A percentile compares a stretch with the other conserved stretches of the same genome.
phyloP scores from a whole-genome alignment of 805 yeast genomes.

The Jamesozyma piceae region DNA sequence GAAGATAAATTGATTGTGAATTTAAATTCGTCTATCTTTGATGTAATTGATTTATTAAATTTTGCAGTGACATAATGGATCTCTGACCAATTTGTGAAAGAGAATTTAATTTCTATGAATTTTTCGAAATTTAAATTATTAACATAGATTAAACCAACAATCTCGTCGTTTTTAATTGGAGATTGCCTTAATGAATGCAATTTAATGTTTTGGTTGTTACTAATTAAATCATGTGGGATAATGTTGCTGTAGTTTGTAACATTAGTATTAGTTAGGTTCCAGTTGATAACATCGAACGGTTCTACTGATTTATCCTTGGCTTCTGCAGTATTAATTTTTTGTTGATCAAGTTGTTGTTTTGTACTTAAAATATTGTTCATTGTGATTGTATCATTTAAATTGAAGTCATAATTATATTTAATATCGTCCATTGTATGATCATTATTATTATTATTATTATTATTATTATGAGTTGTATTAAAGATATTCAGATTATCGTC shows the following conservation, averaged over 20 bases:
- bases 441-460: conserved; percentile 12
- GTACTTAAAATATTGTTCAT: background rate
- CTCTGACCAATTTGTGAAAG: conserved; percentile 28
- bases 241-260: background rate
- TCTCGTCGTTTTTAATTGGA: conserved; percentile 2
- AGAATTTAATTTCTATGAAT: conserved; percentile 26
- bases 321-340: background rate
- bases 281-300: conserved; percentile 4
- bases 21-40: conserved; percentile 24
- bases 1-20: conserved; percentile 25
- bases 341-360: background rate
- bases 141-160: conserved; percentile 23
- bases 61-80: conserved; percentile 26
- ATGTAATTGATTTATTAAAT: conserved; percentile 20
- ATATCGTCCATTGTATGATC: background rate
- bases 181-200: conserved; percentile 15
- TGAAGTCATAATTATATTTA: conserved; percentile 10
- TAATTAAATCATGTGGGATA: background rate
- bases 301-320: background rate
- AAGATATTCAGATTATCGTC: background rate
- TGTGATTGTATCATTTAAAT: conserved; percentile 10
- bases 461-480: too few species aligned
- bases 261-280: conserved; percentile 4
- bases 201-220: conserved; percentile 13
- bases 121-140: conserved; percentile 29